These are phyloP conservation scores for Fusarium decemcellulare DNA, from an alignment of 2,329 filamentous ascomycete genomes.

Conservation along the genomic window DNA sequence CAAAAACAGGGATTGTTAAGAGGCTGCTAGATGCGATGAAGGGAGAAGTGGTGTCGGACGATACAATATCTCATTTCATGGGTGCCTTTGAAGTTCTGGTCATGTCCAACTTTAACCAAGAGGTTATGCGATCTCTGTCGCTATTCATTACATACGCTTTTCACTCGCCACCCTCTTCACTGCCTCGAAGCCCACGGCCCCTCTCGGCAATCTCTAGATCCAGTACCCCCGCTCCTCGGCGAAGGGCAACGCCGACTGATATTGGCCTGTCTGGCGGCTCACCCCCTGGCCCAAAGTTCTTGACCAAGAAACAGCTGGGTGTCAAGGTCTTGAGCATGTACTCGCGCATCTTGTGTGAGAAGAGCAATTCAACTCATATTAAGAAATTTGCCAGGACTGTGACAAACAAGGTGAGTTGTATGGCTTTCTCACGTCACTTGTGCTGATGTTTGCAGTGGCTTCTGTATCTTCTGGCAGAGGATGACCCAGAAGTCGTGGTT, in stretches of 20 bases:
- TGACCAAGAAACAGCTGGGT: constrained; percentile 80
- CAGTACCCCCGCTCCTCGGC: constrained; percentile 56
- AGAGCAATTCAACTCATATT: constrained; percentile 76
- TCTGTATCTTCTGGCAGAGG: constrained; percentile 89
- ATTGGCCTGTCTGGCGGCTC: constrained; percentile 48
- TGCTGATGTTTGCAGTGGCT: constrained; percentile 76
- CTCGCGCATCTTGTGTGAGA: constrained; percentile 82
- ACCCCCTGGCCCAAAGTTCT: constrained; percentile 51
- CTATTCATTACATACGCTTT: constrained; percentile 95
- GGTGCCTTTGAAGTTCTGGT: constrained; percentile 84
- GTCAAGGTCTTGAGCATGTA: constrained; percentile 84
- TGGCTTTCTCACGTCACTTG: fast-evolving
- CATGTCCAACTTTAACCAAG: constrained; percentile 84
- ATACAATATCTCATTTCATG: constrained; percentile 83
- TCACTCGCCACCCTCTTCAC: constrained; percentile 69
- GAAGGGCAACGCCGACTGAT: constrained; percentile 55
- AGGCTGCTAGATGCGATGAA: constrained; percentile 92
- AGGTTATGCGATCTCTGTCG: constrained; percentile 88
- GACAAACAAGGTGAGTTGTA: constrained; percentile 82
- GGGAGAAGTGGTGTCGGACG: constrained; percentile 80
- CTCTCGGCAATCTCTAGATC: constrained; percentile 56
- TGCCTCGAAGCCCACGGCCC: constrained; percentile 67
- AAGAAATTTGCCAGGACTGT: constrained; percentile 94
- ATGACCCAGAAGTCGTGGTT: constrained; percentile 85
- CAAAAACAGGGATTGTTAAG: constrained; percentile 82